These are phyloP conservation scores for Tylopilus rubrobrunneus DNA, from an alignment of 768 basidiomycete species.

Conservation along the genomic window DNA sequence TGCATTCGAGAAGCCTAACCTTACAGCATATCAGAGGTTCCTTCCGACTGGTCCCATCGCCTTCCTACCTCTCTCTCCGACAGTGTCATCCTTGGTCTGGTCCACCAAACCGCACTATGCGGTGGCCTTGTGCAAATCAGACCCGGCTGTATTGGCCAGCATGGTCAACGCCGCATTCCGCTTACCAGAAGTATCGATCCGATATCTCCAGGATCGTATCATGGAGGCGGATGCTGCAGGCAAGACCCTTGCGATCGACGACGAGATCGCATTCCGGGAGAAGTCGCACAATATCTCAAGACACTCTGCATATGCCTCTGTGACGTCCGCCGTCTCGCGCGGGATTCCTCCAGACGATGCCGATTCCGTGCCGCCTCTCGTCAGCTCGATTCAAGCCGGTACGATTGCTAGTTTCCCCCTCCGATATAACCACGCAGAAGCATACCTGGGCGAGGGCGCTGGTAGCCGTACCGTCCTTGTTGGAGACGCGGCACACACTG, in stretches of 20 bases:
- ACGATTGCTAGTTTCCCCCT: slow-evolving; percentile 90
- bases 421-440: slow-evolving; percentile 79
- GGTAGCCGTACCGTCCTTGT: slow-evolving; percentile 78
- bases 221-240: slow-evolving; percentile 49
- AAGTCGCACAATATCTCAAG: slow-evolving; percentile 60
- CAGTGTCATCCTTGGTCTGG: slow-evolving; percentile 89
- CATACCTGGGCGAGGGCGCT: slow-evolving; percentile 72
- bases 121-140: slow-evolving; percentile 61
- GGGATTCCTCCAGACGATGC: slow-evolving; percentile 63
- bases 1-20: slow-evolving; percentile 60
- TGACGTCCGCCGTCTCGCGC: slow-evolving; percentile 27
- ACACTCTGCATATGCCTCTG: slow-evolving; percentile 60
- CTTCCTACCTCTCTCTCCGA: slow-evolving; percentile 82
- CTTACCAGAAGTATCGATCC: slow-evolving; percentile 68
- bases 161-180: slow-evolving; percentile 94
- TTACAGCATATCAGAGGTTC: slow-evolving; percentile 90
- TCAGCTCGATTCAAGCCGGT: slow-evolving; percentile 64
- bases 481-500: slow-evolving; percentile 93
- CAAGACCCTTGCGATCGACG: slow-evolving; percentile 46
- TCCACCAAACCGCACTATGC: slow-evolving; percentile 80
- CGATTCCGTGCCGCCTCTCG: slow-evolving; percentile 68
- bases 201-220: slow-evolving; percentile 60
- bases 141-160: slow-evolving; percentile 54
- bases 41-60: slow-evolving; percentile 94
- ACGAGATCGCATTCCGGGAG: slow-evolving; percentile 74